These are phyloP conservation scores for Gliomastix tumulicola DNA, from an alignment of 2,329 filamentous ascomycete genomes.

Conservation along the genomic window DNA sequence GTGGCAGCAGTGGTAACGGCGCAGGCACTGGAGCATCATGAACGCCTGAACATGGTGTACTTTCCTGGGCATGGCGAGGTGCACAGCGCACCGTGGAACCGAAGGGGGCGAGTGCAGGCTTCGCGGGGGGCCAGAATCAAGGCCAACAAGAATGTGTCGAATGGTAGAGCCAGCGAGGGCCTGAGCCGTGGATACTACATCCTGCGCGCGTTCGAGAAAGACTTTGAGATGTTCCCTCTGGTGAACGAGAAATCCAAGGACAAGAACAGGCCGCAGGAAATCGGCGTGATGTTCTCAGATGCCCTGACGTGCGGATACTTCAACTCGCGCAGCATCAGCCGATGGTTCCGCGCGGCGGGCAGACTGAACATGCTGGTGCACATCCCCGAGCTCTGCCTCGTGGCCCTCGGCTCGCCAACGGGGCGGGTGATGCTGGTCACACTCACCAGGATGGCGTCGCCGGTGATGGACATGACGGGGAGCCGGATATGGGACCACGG, in stretches of 20 bases:
- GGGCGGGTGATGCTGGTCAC: conserved; percentile 62
- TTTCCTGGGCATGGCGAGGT: conserved; percentile 22
- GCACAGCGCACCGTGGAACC: background rate
- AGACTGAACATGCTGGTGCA: conserved; percentile 52
- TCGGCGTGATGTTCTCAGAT: conserved; percentile 21
- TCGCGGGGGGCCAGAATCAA: too few species aligned
- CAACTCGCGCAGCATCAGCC: conserved; percentile 11
- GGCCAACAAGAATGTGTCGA: too few species aligned
- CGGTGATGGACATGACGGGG: background rate
- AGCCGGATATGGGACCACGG: conserved; percentile 22
- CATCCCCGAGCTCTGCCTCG: conserved; percentile 63
- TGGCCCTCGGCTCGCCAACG: conserved; percentile 59
- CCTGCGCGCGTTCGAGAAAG: conserved; percentile 34
- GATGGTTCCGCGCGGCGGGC: conserved; percentile 27
- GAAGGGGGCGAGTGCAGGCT: too few species aligned
- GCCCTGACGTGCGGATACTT: conserved; percentile 17
- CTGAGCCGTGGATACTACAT: background rate
- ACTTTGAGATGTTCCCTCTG: conserved; percentile 38
- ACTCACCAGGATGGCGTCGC: conserved; percentile 24
- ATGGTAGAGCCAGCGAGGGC: too few species aligned
- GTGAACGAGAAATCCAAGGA: conserved; percentile 9
- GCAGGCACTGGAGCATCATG: too few species aligned
- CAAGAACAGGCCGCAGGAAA: conserved; percentile 12
- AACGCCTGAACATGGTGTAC: conserved; percentile 27
- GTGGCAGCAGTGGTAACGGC: too few species aligned